Percentiles rank a stretch among this genome's conserved stretches.
Conservation (phyloP, 2,329 filamentous ascomycete genomes). For the Cladosporium halotolerans region DNA sequence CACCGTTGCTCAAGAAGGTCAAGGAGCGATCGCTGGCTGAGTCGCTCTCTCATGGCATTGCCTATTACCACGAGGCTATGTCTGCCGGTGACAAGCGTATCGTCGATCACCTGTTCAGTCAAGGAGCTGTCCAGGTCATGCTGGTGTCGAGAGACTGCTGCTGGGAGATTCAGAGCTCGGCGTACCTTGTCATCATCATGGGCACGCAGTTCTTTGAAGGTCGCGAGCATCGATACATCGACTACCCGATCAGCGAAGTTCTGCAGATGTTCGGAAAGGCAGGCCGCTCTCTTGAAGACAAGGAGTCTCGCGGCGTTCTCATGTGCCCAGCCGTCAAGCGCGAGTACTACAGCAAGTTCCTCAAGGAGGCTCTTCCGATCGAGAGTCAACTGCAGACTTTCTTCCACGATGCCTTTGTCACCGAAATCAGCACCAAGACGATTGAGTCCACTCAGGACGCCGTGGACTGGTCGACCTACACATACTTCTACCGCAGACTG, state of each 20-base stretch:
- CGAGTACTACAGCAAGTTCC: conserved; percentile 98
- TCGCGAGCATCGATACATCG: conserved; percentile 91
- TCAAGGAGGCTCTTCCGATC: conserved; percentile 90
- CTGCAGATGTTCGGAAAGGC: conserved; percentile 98
- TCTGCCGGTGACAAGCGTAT: conserved; percentile 86
- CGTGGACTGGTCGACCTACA: conserved; percentile 97
- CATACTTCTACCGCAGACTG: conserved; percentile 93
- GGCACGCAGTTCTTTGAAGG: conserved; percentile 97
- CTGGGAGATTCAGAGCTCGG: conserved; percentile 85
- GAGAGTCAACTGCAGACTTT: conserved; percentile 90
- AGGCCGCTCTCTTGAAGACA: conserved; percentile 69
- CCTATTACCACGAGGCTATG: conserved; percentile 94
- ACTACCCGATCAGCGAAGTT: conserved; percentile 90
- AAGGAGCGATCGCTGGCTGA: conserved; percentile 83
- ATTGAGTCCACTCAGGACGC: conserved; percentile 94
- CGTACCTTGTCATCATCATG: conserved; percentile 92
- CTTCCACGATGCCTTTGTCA: conserved; percentile 92
- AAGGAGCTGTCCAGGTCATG: conserved; percentile 83
- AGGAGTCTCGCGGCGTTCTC: conserved; percentile 79
- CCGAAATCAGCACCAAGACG: conserved; percentile 93
- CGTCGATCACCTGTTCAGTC: conserved; percentile 82
- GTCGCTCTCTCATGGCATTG: conserved; percentile 86
- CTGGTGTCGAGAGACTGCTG: conserved; percentile 81
- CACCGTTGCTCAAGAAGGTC: conserved; percentile 72
- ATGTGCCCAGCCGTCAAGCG: conserved; percentile 94